A percentile compares a stretch with the other conserved stretches of the same genome.
These are phyloP conservation scores for Penicillium sp. DNA, from an alignment of 2,329 filamentous ascomycete genomes.

Conservation along the genomic window DNA sequence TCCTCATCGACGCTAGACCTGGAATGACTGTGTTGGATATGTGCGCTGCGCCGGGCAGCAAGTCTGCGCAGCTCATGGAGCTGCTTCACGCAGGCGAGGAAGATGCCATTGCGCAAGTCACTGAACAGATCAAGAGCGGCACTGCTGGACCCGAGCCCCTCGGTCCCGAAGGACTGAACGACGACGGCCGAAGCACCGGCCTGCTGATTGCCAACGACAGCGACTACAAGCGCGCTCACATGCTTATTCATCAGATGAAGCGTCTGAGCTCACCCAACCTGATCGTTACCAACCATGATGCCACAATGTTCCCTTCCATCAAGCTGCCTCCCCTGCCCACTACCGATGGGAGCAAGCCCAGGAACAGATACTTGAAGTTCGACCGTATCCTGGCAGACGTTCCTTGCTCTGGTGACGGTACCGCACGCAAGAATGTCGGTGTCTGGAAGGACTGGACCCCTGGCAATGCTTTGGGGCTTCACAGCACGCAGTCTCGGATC, in stretches of 20 bases:
- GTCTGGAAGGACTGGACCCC: conserved; percentile 96
- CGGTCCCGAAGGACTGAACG: conserved; percentile 57
- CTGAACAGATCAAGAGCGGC: conserved; percentile 63
- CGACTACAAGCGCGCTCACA: conserved; percentile 94
- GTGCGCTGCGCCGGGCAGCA: conserved; percentile 95
- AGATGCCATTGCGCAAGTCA: conserved; percentile 71
- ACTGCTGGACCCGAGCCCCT: conserved; percentile 53
- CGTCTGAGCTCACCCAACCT: conserved; percentile 93
- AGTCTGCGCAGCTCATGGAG: conserved; percentile 92
- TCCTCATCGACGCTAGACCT: conserved; percentile 85
- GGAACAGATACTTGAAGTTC: conserved; percentile 82
- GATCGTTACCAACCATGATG: conserved; percentile 96
- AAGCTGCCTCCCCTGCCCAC: conserved; percentile 66
- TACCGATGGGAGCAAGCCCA: conserved; percentile 54
- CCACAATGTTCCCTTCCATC: conserved; percentile 90
- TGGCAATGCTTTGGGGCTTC: conserved; percentile 80
- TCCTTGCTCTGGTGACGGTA: conserved; percentile 94
- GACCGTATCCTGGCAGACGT: conserved; percentile 96
- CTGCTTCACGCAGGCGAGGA: conserved; percentile 93
- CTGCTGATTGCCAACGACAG: conserved; percentile 93
- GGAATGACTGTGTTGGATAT: conserved; percentile 93
- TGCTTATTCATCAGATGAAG: conserved; percentile 97
- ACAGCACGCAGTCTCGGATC: conserved; percentile 84
- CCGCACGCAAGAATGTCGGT: conserved; percentile 85
- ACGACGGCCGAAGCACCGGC: conserved; percentile 85